Evolutionary conservation across 2,329 filamentous ascomycete species (phyloP), one percentile per base, ranked within the genome.

Genomic region (Beauveria australis): DNA sequence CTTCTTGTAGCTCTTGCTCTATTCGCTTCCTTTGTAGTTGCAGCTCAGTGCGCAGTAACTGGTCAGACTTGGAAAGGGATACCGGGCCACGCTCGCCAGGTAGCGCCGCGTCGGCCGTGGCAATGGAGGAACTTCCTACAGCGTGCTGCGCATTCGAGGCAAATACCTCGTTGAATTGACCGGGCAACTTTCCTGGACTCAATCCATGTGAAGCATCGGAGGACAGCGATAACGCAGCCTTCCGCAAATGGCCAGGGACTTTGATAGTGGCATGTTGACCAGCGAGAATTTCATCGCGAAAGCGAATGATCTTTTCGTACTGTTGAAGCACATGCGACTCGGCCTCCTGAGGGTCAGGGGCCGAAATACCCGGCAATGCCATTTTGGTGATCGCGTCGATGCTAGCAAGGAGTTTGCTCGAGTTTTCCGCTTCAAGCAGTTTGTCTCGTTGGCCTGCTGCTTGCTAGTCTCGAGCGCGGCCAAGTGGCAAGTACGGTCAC

Each of bases 1-100:
- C 89, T 58, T 95, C 89, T 72, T 84, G 87, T 67, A 97, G 74
- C 41, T 80, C 77, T 65, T 87, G 85, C 74, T 97, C 94, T 68
- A 97, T 78, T 64, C 89, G 85, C 74, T 92, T 86, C 64, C 93
- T 86, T 74, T 91, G 90, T 64, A 93, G 75, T 71, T 89, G 85
- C 63, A 91, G 78, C 75, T 96, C 91, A 69, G 91, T 91, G 75
- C 86, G 89, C 70, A 94, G 85, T 66, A 95, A 79, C 70, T 90
- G 86, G 70, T 91, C 89, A 66, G 92, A 92, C 74, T 96, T 96
- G 70, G 90, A 88, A 73, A 95, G 81, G 67, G 95, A 81, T 63
- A 95, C 86, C 54, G 91, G 90, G 72, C 95, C 85, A 2, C 19
- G 1, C 12, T 54, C 28, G 43, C 14, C 16, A 24, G 43, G 43